phyloP scores from a whole-genome alignment of 352 stramenopile species.

The Phytophthora ohioensis region DNA sequence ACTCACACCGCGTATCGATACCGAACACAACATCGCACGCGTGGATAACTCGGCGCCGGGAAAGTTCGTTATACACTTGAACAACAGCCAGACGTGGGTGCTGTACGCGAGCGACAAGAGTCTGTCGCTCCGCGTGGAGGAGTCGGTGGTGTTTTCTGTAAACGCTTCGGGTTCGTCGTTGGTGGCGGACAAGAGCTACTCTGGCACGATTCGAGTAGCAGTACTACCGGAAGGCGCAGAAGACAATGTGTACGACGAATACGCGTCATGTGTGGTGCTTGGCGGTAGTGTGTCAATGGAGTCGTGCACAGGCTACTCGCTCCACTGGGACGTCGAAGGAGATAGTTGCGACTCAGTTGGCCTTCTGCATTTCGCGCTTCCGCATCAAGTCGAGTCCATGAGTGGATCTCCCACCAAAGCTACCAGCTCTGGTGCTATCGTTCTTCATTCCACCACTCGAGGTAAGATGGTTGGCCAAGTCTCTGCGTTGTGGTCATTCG shows the following conservation, averaged over 20 bases:
- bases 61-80: conserved; percentile 69
- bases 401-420: conserved; percentile 15
- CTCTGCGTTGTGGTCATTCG: conserved; percentile 53
- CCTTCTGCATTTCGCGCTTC: conserved; percentile 72
- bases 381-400: conserved; percentile 67
- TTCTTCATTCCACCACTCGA: conserved; percentile 62
- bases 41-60: conserved; percentile 45
- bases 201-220: conserved; percentile 64
- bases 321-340: conserved; percentile 67
- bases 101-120: conserved; percentile 62
- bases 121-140: conserved; percentile 50
- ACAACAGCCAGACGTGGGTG: conserved; percentile 82
- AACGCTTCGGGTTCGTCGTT: conserved; percentile 52
- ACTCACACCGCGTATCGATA: conserved; percentile 62
- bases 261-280: conserved; percentile 58
- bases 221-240: conserved; percentile 51
- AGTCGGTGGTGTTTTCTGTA: conserved; percentile 42
- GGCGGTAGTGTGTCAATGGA: conserved; percentile 60
- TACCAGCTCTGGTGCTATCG: conserved; percentile 36
- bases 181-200: conserved; percentile 48
- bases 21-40: conserved; percentile 58
- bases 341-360: conserved; percentile 47
- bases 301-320: conserved; percentile 64
- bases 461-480: conserved; percentile 61
- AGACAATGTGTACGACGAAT: conserved; percentile 64